Evolutionary conservation across 2,329 filamentous ascomycete species (phyloP).

Genomic region (Rhynchosporium graminicola): DNA sequence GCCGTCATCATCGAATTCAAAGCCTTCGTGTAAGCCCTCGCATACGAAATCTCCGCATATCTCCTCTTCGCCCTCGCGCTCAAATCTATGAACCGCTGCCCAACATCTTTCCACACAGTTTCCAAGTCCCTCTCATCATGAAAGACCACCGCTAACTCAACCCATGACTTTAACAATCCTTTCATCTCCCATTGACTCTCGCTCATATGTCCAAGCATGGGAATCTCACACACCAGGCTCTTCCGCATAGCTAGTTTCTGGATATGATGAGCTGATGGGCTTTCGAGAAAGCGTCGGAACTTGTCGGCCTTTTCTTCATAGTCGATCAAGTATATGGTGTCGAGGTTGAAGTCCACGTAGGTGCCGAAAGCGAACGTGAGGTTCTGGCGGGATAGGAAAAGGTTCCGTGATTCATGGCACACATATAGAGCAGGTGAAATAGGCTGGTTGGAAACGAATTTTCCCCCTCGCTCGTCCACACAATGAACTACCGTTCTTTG

Average conservation of each 20-base stretch:
- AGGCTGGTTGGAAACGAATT: conserved; percentile 11
- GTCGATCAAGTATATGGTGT: background rate
- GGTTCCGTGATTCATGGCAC: background rate
- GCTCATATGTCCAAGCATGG: background rate
- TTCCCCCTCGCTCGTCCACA: background rate
- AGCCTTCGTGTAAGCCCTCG: background rate
- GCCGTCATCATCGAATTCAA: background rate
- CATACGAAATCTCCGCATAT: conserved; percentile 1
- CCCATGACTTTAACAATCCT: background rate
- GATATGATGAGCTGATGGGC: background rate
- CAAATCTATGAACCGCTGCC: background rate
- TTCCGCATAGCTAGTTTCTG: background rate
- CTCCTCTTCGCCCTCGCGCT: conserved; percentile 3
- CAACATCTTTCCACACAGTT: background rate
- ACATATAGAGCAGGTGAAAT: background rate
- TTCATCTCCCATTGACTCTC: conserved; percentile 2
- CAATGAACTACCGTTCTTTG: background rate
- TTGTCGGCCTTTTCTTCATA: background rate
- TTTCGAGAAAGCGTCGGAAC: background rate
- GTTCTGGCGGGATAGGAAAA: background rate
- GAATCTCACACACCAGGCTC: background rate
- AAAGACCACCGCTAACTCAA: background rate
- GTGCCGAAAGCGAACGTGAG: conserved; percentile 4
- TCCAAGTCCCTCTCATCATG: background rate
- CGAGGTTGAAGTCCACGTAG: background rate